phyloP scores from a whole-genome alignment of 257 asterid species.

The Nicotiana undulata region DNA sequence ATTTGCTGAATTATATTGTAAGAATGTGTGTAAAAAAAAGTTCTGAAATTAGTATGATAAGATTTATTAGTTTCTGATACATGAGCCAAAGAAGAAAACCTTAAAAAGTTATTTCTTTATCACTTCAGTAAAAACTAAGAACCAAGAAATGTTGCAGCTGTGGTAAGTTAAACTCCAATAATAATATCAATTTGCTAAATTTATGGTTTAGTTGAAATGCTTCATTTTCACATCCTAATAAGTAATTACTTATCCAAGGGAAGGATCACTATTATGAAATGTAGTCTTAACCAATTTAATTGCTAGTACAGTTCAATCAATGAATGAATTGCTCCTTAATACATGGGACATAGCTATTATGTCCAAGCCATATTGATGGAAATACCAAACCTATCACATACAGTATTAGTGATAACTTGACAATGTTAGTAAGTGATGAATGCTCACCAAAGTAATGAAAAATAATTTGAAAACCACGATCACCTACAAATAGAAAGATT shows the following conservation, averaged over 20 bases:
- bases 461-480: no score
- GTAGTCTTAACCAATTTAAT: neutral
- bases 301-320: neutral
- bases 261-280: neutral
- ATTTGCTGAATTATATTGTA: neutral
- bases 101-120: no score
- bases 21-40: neutral
- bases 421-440: neutral
- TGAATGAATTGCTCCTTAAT: neutral
- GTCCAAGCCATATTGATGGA: neutral
- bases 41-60: neutral
- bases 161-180: no score
- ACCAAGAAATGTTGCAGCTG: no score
- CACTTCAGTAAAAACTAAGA: no score
- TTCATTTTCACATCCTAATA: neutral
- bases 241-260: neutral
- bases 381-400: neutral
- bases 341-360: neutral
- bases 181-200: no score
- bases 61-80: no score
- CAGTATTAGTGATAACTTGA: no score
- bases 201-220: no score
- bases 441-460: neutral
- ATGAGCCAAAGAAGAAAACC: no score
- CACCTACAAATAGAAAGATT: neutral